Conservation (phyloP, 2,329 filamentous ascomycete genomes). For the Diaporthe velutina region DNA sequence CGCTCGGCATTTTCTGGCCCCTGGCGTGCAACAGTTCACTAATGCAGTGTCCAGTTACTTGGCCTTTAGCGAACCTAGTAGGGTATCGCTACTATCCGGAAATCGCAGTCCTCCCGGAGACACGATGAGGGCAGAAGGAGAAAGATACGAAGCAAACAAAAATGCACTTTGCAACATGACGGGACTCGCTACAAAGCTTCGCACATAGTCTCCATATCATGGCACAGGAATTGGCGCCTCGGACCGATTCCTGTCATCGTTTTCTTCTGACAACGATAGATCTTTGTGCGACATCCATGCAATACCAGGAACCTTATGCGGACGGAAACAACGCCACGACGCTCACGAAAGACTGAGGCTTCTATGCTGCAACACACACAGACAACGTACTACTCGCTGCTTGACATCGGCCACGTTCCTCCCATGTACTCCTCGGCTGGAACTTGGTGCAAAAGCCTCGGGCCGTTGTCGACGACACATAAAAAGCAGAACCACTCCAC, state of each 20-base stretch:
- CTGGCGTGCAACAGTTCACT: not conserved
- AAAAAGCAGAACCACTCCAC: not conserved
- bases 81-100: too few species aligned
- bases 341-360: not conserved
- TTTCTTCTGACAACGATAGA: not conserved
- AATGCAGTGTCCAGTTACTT: conserved; percentile 1
- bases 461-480: not conserved
- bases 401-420: not conserved
- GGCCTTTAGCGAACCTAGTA: not conserved
- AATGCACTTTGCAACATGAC: not conserved
- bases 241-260: not conserved
- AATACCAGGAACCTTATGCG: too few species aligned
- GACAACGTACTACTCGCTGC: not conserved
- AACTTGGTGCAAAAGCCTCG: not conserved
- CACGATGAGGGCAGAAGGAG: not conserved
- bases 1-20: not conserved
- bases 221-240: too few species aligned
- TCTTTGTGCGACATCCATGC: not conserved
- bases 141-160: not conserved
- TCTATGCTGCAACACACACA: not conserved
- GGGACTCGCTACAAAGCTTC: not conserved
- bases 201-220: not conserved
- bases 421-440: not conserved
- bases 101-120: not conserved
- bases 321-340: not conserved